Base-by-base conservation (phyloP, 2,329 filamentous ascomycete species). In the Stagonosporopsis chrysanthemi region DNA sequence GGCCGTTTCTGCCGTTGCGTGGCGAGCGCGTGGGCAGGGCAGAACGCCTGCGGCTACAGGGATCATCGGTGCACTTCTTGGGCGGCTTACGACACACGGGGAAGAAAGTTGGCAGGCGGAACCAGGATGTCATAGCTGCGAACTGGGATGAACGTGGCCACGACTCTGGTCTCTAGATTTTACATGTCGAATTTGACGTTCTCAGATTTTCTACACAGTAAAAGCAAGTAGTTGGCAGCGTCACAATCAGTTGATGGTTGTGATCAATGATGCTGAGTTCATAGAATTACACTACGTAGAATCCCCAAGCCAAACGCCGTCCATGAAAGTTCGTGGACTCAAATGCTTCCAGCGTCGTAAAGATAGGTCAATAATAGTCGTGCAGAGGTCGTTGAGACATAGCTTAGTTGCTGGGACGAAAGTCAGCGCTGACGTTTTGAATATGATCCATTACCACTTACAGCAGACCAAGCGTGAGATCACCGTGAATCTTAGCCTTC, bases 401-500 rank as follows among this genome's bases (percentile, higher is more conserved):
- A 26, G 33, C 41, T 72, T 60, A 75, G 64, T 75, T 75, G 33
- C 73, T 75, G 52, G 17, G 17, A n/a, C 2, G 31, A 26, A 33
- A 38, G 58, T 74, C 44, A 73, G 69, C 58, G 33, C 33, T 31
- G 15, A 8, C 4, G 22, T 19, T 36, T 48, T n/a, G 14, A 26
- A 4, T 14, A n/a, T 6, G 31, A 3, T 22, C 7, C 28, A 26
- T 8, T 23, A 19, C 36, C 36, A 78, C 78, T 73, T 78, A 80
- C 78, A 83, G 77, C 65, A 83, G 66, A 70, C 81, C 84, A 51
- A 87, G 70, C n/a, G 85, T 87, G 58, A 87, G 75, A 66, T 87
- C 85, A 76, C 85, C 85, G 62, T 86, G 84, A 64, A 87, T 87
- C 74, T 84, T 86, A n/a, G 85, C 85, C 78, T 87, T 87, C 43